Evolutionary conservation across 164 flowering plant genomes (phyloP).

Genomic region (Vitis rotundifolia): DNA sequence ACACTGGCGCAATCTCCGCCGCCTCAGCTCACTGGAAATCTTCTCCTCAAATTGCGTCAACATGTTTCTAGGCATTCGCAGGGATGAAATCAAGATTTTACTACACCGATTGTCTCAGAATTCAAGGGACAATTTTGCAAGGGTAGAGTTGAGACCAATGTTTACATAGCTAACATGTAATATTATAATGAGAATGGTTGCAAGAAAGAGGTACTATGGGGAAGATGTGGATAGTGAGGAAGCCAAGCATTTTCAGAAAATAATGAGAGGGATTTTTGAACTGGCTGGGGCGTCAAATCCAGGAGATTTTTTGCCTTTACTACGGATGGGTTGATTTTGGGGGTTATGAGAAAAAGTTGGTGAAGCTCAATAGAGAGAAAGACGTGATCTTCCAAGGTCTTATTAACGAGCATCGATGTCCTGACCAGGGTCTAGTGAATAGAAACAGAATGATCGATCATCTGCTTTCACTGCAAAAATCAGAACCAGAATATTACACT

Average conservation of each 20-base stretch:
- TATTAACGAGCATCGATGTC: constrained; percentile 9
- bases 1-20: no score
- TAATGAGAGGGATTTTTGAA: background rate
- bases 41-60: no score
- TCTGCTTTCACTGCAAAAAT: constrained; percentile 13
- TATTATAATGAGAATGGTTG: constrained; percentile 40
- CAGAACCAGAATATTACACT: constrained; percentile 15
- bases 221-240: constrained; percentile 13
- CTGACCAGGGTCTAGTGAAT: no score
- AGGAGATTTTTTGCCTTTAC: constrained; percentile 11
- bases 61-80: no score
- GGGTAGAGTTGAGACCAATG: constrained; percentile 27
- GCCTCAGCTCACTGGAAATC: no score
- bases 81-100: no score
- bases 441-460: no score
- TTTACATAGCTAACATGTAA: constrained; percentile 30
- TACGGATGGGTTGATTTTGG: constrained; percentile 1
- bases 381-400: constrained; percentile 15
- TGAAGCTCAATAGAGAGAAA: background rate
- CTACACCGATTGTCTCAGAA: no score
- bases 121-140: background rate
- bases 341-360: background rate
- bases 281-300: background rate
- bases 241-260: background rate
- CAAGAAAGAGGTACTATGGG: constrained; percentile 40